Evolutionary conservation across 2,329 filamentous ascomycete genomes (phyloP).

Genomic region (Cadophora malorum): DNA sequence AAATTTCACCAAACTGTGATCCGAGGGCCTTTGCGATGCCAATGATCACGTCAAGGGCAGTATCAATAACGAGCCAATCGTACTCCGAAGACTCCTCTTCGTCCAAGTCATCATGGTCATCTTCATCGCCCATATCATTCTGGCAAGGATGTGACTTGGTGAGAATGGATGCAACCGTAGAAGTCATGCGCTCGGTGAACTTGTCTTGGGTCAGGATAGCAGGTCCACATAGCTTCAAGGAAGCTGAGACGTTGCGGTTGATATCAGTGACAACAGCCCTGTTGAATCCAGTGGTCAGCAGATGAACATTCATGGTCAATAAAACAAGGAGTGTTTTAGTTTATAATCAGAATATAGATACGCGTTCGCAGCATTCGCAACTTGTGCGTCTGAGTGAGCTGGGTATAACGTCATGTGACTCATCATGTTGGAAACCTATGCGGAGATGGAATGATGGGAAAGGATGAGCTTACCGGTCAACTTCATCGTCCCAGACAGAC

Average conservation of each 20-base stretch:
- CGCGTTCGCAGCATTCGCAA: constrained; percentile 91
- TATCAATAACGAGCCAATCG: constrained; percentile 97
- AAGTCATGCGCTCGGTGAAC: constrained; percentile 77
- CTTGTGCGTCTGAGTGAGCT: constrained; percentile 98
- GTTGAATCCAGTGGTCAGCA: constrained; percentile 51
- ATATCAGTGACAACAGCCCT: constrained; percentile 92
- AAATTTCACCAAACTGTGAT: constrained; percentile 80
- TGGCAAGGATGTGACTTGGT: constrained; percentile 93
- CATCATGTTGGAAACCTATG: constrained; percentile 68
- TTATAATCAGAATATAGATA: constrained; percentile 56
- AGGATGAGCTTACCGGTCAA: constrained; percentile 79
- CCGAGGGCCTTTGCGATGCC: constrained; percentile 85
- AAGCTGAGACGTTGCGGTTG: constrained; percentile 90
- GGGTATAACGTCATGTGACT: constrained; percentile 90
- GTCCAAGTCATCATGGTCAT: constrained; percentile 75
- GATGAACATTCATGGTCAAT: constrained; percentile 28
- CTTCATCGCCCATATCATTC: constrained; percentile 83
- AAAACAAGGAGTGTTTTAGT: constrained; percentile 36
- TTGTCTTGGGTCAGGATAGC: constrained; percentile 78
- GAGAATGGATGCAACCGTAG: constrained; percentile 78
- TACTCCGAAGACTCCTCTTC: constrained; percentile 83
- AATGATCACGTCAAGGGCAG: constrained; percentile 87
- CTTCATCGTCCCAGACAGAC: constrained; percentile 86
- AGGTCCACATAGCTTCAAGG: constrained; percentile 89
- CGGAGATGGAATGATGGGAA: constrained; percentile 40